Base-by-base conservation (phyloP, 2,329 filamentous ascomycete species). In the Venturia nashicola region DNA sequence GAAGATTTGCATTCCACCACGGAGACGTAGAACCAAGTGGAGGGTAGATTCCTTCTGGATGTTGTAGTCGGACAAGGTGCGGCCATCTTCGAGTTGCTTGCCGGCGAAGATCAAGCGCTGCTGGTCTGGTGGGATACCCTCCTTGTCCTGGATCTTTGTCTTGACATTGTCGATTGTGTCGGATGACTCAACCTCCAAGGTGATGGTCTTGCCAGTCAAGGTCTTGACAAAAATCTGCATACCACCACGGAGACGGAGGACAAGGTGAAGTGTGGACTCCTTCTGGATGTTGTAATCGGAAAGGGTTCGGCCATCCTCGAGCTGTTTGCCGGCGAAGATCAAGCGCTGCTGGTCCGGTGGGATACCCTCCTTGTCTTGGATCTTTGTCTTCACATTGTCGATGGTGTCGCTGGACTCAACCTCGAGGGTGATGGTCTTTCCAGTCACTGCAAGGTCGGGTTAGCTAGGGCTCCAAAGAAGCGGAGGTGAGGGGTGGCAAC, bases 211-310 rank as follows among this genome's bases (percentile, higher is more conserved):
- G 68, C 82, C 81, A 66, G 81, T 82, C 69, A 84, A 79, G 77
- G 82, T 83, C 78, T 83, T 84, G 69, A 84, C 82, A 71, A 84
- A 91, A 73, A 91, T 84, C 73, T 81, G 77, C 78, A 80, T 81
- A 70, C 78, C 80, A 76, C 82, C 83, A 77, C 83, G 83, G 23
- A 91, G 87, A 75, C 87, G 87, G 70, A 90, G 86, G 67, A 90
- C 87, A 48, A 90, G 78, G 70, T 91, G 88, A 7, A 90, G 85
- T 14, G 87, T 91, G 0, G 83, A 86, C 76, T 80, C 76, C 76
- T 96, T 96, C 78, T 96, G 91, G 62, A 96, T 96, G 79, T 96
- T 96, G 85, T 96, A 96, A 75, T 96, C 91, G 69, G 85, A 88
- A 0, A 96, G 80, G 59, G 91, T 96, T 66, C 92, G 91, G 67